Base-by-base conservation (phyloP, 140 eudicot genomes). In the Oenanthe javanica region DNA sequence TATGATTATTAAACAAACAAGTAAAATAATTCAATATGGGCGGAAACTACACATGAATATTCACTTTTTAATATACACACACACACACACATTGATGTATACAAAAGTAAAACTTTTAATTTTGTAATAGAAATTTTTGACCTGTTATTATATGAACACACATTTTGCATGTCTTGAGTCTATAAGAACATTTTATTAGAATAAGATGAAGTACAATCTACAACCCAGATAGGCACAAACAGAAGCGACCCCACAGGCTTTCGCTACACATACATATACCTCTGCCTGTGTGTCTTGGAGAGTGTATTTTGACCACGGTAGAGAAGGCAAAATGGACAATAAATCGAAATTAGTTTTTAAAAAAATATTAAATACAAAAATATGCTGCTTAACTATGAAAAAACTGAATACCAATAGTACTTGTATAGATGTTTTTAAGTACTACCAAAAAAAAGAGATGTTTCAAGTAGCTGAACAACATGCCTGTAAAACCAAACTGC, bases 401-500 rank as follows among this genome's bases (percentile, higher is more conserved):
- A 31, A 67, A 36, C 36, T 0, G 10, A 12, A 67, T 9, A 9
- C 47, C 70, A 31, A 50, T 21, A 49, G 63, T 6, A 74, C 18
- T 21, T 25, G 6, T 23, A 66, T 36, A 36, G 40, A 36, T 36
- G 40, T 36, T 36, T 36, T 36, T 2, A 36, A 36, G 40, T 36
- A 36, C 40, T 36, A 31, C 36, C 40, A 36, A 36, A 36, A 36
- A 36, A 36, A 36, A 36, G 2, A 36, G 40, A 31, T 2, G 40
- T 36, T 36, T 36, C 2, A 36, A 36, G 40, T 36, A 36, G 40
- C 40, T 1, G 40, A 36, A 36, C 38, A 83, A 85, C 88, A 59
- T 89, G 84, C 98, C 97, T 93, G 99, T 83, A 94, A 71, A 84
- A 94, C 99, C 89, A 94, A 88, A 83, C 97, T 88, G 69, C 97